Evolutionary conservation across 1,139 yeast genomes (phyloP), one percentile per base, ranked within the genome.

Genomic region (Blastobotrys buckinghamii): DNA sequence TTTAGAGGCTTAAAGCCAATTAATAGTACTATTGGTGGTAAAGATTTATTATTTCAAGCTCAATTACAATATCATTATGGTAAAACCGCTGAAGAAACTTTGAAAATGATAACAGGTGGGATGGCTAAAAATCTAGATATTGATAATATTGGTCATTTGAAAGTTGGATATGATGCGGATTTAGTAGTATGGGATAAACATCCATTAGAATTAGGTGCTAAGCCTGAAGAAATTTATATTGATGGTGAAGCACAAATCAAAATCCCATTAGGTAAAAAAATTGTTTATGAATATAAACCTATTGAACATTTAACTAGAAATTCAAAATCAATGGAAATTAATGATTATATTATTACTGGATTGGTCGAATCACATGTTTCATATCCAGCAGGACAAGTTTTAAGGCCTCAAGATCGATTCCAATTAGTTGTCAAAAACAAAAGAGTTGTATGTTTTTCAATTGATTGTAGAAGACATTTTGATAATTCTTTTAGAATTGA

Each of bases 131-230:
- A 38, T 9, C 39, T 53, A 16, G 43, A 48, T 7, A 42, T 53
- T n/a, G 44, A 36, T 13, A 33, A 49, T 15, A 44, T 53, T 38
- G 56, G 56, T 7, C 49, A 35, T 36, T 27, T 53, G 9, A 41
- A 50, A 27, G 24, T 45, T 8, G 55, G 55, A 2, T 53, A 48
- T 36, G 56, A 53, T 38, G 56, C 56, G 1, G 56, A 53, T 42
- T 20, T 53, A n/a, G 45, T 53, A 13, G 47, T 53, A 13, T 53
- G 56, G 56, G 48, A 47, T 35, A 40, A 46, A n/a, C 53, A 50
- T 36, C 56, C 56, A 13, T 36, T 53, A 35, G 37, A 49, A 27
- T 26, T 39, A 16, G 55, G 53, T 2, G 56, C 56, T 6, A 45
- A 41, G 24, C 54, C 56, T 15, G 30, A 47, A 36, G 50, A 53